These are phyloP conservation scores for Populus davidiana DNA, from an alignment of 345 rosid species.

Conservation along the genomic window DNA sequence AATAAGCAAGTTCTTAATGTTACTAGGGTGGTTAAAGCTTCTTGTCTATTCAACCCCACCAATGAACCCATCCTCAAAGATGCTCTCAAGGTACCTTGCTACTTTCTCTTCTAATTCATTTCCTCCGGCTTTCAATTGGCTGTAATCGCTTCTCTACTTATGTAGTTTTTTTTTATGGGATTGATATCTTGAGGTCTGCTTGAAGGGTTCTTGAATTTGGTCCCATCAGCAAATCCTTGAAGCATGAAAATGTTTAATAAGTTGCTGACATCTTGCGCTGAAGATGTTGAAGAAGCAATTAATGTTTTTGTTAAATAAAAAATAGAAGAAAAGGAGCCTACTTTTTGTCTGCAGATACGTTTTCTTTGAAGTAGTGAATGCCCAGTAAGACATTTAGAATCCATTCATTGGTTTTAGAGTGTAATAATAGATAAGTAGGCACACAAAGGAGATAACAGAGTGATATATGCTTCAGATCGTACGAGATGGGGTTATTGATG, in stretches of 20 bases:
- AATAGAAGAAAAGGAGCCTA: background rate
- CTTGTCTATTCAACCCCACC: constrained; percentile 31
- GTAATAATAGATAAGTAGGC: background rate
- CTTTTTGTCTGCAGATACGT: background rate
- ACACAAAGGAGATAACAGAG: too few relatives aligned
- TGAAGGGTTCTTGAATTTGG: background rate
- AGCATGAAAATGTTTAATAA: background rate
- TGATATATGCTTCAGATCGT: too few relatives aligned
- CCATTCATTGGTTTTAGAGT: background rate
- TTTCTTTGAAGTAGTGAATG: background rate
- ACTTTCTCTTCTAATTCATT: background rate
- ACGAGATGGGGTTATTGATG: background rate
- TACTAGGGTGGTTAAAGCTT: constrained; percentile 18
- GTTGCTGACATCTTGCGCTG: background rate
- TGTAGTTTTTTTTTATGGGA: background rate
- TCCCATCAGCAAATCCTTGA: background rate
- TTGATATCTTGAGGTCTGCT: background rate
- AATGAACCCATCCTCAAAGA: constrained; percentile 51
- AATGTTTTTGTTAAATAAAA: too few relatives aligned
- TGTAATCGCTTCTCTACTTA: too few relatives aligned
- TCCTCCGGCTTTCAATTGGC: background rate
- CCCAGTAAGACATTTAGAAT: background rate
- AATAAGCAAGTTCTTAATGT: background rate
- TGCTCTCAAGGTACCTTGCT: constrained; percentile 42
- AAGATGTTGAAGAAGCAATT: background rate